Percentiles rank a stretch among this genome's conserved stretches.
Conservation (phyloP, 257 asterid genomes). For the Solanum gandarillasii region DNA sequence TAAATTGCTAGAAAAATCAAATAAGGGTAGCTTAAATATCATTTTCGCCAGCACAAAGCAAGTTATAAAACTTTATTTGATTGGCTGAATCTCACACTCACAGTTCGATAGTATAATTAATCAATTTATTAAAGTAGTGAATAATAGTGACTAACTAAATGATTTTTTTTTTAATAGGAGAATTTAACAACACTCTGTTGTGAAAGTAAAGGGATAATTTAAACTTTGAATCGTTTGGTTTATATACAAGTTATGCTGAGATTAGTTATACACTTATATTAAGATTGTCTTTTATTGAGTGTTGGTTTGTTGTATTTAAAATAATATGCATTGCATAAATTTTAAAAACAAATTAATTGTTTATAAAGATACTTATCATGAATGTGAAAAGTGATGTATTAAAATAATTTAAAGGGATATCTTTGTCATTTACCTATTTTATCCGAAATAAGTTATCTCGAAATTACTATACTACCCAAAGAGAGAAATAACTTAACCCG, state of each 20-base stretch:
- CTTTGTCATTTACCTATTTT: too few species aligned
- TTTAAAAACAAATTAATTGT: too few species aligned
- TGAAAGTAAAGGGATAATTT: neutral
- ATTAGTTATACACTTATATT: too few species aligned
- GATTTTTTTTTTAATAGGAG: neutral
- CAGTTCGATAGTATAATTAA: neutral
- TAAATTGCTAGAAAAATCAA: neutral
- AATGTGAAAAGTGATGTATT: neutral
- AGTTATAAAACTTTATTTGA: neutral
- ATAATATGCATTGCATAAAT: too few species aligned
- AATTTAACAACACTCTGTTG: neutral
- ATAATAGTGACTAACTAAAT: neutral
- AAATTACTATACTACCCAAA: too few species aligned
- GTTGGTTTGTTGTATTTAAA: too few species aligned
- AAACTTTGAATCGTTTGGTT: neutral
- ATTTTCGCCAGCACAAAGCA: neutral
- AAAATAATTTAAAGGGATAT: too few species aligned
- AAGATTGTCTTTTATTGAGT: too few species aligned
- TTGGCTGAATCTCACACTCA: neutral
- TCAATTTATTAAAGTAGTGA: neutral
- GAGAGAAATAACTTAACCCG: fast-evolving
- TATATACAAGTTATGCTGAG: too few species aligned
- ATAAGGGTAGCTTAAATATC: neutral
- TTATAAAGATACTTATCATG: too few species aligned
- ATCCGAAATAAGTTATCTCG: too few species aligned